A percentile compares a stretch with the other conserved stretches of the same genome.
Evolutionary conservation across 2,329 filamentous ascomycete genomes (phyloP).

Genomic region (Mollisia scopiformis): DNA sequence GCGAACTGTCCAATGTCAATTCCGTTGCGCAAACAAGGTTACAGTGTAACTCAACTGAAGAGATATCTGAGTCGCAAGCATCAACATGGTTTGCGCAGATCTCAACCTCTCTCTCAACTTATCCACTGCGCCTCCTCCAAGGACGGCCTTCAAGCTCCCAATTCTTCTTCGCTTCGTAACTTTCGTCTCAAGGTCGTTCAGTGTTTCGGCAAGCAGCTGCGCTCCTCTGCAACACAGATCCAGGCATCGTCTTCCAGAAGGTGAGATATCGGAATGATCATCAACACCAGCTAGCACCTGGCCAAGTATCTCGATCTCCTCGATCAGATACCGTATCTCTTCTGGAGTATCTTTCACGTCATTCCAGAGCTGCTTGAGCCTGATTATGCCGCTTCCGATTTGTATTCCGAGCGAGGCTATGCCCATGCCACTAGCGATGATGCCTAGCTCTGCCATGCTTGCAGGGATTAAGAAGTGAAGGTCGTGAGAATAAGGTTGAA

Average conservation of each 20-base stretch:
- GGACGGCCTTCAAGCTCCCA: constrained; percentile 9
- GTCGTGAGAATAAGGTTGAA: neutral
- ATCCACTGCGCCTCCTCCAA: constrained; percentile 11
- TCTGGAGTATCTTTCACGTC: constrained; percentile 17
- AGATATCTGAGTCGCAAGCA: constrained; percentile 6
- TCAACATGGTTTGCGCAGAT: constrained; percentile 8
- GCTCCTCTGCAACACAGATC: neutral
- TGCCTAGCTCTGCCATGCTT: neutral
- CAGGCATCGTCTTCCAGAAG: neutral
- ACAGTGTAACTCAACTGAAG: neutral
- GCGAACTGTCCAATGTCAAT: neutral
- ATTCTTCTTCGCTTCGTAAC: constrained; percentile 2
- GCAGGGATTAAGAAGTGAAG: neutral
- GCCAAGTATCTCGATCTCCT: constrained; percentile 14
- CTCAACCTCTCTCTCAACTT: constrained; percentile 10
- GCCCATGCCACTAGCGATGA: constrained; percentile 14
- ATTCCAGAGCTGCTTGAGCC: constrained; percentile 14
- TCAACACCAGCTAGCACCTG: constrained; percentile 6
- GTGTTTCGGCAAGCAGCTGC: neutral
- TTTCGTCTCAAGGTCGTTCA: neutral
- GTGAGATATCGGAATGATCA: neutral
- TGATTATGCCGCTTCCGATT: constrained; percentile 12
- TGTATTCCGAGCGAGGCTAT: constrained; percentile 13
- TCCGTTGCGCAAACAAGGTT: neutral
- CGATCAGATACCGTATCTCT: constrained; percentile 12